A percentile compares a stretch with the other conserved stretches of the same genome.
phyloP scores from a whole-genome alignment of 352 stramenopile species.

The Phytophthora hibernalis region DNA sequence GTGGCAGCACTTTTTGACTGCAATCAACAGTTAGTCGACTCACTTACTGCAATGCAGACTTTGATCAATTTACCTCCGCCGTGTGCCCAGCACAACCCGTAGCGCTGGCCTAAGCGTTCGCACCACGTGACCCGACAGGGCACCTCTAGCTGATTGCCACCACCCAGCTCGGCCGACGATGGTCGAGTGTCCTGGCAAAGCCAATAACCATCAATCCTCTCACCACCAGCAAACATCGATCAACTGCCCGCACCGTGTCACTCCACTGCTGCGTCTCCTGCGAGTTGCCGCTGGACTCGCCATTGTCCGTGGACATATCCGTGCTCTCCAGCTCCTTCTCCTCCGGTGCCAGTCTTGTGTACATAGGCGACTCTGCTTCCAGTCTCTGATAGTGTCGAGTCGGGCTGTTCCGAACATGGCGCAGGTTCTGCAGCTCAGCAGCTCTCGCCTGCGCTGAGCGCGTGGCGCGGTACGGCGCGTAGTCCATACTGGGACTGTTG shows the following conservation, averaged over 20 bases:
- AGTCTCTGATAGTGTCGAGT: neutral
- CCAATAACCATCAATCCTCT: neutral
- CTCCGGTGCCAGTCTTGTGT: neutral
- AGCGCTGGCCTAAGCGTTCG: conserved; percentile 43
- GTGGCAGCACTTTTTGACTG: conserved; percentile 59
- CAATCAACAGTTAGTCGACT: neutral
- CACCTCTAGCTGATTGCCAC: conserved; percentile 6
- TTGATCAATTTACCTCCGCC: conserved; percentile 40
- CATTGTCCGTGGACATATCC: conserved; percentile 16
- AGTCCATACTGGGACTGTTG: conserved; percentile 3
- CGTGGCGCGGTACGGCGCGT: conserved; percentile 12
- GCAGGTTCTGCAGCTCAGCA: conserved; percentile 5
- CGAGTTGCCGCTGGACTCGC: conserved; percentile 16
- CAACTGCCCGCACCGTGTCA: conserved; percentile 13
- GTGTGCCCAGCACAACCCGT: conserved; percentile 61
- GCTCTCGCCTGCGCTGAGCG: neutral
- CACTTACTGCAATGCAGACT: neutral
- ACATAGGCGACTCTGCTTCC: conserved; percentile 2
- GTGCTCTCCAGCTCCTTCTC: conserved; percentile 8
- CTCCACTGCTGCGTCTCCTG: conserved; percentile 21
- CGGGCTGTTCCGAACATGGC: neutral
- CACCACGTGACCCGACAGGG: conserved; percentile 59
- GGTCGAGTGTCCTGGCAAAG: neutral
- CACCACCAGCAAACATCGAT: neutral
- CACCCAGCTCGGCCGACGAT: neutral